These are phyloP conservation scores for Psophocarpus tetragonolobus DNA, from an alignment of 306 rosid genomes.

Conservation along the genomic window DNA sequence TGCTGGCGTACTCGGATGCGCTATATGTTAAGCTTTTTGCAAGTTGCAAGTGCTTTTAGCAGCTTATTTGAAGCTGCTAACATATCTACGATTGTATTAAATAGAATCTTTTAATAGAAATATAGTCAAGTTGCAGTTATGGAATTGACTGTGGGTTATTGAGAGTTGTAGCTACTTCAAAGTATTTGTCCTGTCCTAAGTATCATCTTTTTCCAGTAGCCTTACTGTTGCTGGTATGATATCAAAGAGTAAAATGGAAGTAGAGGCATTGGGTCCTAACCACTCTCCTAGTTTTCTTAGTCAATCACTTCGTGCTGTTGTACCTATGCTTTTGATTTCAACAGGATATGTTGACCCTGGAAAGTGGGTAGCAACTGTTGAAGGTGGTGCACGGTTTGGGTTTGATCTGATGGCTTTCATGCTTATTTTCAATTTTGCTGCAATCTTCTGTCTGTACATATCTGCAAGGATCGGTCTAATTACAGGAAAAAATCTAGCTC, in stretches of 20 bases:
- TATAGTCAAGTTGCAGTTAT: constrained; percentile 14
- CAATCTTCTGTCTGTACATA: constrained; percentile 82
- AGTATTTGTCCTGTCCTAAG: constrained; percentile 22
- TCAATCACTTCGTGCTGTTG: constrained; percentile 61
- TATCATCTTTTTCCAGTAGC: constrained; percentile 27
- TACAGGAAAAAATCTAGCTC: constrained; percentile 86
- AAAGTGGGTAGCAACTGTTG: constrained; percentile 87
- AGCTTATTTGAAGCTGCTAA: constrained; percentile 29
- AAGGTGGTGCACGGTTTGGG: constrained; percentile 90
- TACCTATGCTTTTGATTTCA: constrained; percentile 75
- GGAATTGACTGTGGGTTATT: constrained; percentile 22
- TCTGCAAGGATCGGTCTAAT: constrained; percentile 84
- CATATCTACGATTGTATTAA: constrained; percentile 10
- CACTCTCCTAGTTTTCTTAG: constrained; percentile 40
- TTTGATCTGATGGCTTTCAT: constrained; percentile 64
- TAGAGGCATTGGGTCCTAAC: constrained; percentile 37
- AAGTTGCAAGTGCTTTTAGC: constrained; percentile 27
- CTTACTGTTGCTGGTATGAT: constrained; percentile 30
- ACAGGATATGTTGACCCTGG: constrained; percentile 95
- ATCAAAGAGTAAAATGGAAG: constrained; percentile 55
- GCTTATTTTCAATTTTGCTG: constrained; percentile 82
- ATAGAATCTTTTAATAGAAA: constrained; percentile 23
- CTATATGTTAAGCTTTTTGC: constrained; percentile 30
- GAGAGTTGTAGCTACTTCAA: constrained; percentile 39
- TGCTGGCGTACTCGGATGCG: constrained; percentile 29